phyloP scores from a whole-genome alignment of 2,329 filamentous ascomycete genomes.

The Venturia nashicola region DNA sequence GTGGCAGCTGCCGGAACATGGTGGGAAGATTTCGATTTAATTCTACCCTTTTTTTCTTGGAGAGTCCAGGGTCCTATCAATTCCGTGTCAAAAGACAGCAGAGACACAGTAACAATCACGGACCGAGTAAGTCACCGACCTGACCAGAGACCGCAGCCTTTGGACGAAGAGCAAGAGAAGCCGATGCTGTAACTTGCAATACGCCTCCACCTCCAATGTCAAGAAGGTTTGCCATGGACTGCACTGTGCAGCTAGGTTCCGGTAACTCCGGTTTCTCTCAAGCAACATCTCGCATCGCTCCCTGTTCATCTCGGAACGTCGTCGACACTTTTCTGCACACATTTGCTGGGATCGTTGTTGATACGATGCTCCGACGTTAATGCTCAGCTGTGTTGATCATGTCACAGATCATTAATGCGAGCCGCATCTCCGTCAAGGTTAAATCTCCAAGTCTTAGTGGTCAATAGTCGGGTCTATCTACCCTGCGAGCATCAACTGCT shows the following conservation, averaged over 20 bases:
- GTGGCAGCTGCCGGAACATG: no score
- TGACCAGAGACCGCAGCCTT: not conserved
- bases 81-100: not conserved
- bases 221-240: no score
- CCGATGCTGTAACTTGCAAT: no score
- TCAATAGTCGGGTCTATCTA: not conserved
- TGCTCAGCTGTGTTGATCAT: no score
- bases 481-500: not conserved
- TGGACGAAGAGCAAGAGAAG: not conserved
- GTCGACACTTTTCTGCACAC: not conserved
- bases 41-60: no score
- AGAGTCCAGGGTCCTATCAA: no score
- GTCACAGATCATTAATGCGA: no score
- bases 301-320: not conserved
- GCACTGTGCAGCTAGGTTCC: not conserved
- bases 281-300: not conserved
- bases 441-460: not conserved
- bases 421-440: not conserved
- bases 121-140: not conserved
- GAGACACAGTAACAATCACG: not conserved
- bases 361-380: no score
- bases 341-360: not conserved
- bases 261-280: not conserved
- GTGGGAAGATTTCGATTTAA: no score
- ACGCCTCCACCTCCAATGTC: no score